phyloP scores from a whole-genome alignment of 192 early-diverging fungal genomes.

The Geranomyces michiganensis region DNA sequence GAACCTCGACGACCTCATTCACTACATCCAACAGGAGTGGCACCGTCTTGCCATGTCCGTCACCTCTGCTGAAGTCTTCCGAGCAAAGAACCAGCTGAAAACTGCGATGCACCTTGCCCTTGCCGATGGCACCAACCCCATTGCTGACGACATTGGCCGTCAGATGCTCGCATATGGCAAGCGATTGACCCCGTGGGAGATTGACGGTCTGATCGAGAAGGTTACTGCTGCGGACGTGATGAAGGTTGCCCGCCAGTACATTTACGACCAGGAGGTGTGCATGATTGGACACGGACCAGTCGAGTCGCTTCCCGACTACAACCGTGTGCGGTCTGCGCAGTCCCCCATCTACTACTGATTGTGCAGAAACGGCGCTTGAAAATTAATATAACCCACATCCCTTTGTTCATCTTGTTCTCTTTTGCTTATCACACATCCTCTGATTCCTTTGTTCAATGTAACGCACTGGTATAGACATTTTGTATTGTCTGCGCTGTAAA shows the following conservation, averaged over 20 bases:
- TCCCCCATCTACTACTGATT: constrained; percentile 48
- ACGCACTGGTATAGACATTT: too few species aligned
- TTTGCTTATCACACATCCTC: neutral
- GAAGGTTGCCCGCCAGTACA: constrained; percentile 83
- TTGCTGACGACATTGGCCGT: constrained; percentile 97
- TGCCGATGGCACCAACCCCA: constrained; percentile 86
- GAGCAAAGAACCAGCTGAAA: constrained; percentile 99
- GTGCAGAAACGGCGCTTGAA: too few species aligned
- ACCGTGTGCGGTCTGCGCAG: constrained; percentile 85
- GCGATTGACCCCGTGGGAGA: constrained; percentile 85
- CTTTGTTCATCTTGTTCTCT: constrained; percentile 1
- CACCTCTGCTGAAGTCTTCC: constrained; percentile 88
- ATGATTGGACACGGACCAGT: constrained; percentile 85
- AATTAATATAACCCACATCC: neutral
- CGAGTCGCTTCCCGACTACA: constrained; percentile 88
- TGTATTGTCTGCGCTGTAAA: too few species aligned
- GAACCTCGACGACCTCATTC: constrained; percentile 83
- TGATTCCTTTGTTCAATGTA: too few species aligned
- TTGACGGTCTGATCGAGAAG: constrained; percentile 82
- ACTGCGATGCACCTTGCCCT: constrained; percentile 85
- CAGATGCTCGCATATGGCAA: constrained; percentile 91
- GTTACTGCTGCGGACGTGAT: constrained; percentile 84
- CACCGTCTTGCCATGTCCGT: constrained; percentile 82
- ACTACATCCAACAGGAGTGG: constrained; percentile 92
- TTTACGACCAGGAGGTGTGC: constrained; percentile 86